These are phyloP conservation scores for Mucor circinelloides DNA, from an alignment of 371 early-diverging fungal genomes.

Conservation along the genomic window DNA sequence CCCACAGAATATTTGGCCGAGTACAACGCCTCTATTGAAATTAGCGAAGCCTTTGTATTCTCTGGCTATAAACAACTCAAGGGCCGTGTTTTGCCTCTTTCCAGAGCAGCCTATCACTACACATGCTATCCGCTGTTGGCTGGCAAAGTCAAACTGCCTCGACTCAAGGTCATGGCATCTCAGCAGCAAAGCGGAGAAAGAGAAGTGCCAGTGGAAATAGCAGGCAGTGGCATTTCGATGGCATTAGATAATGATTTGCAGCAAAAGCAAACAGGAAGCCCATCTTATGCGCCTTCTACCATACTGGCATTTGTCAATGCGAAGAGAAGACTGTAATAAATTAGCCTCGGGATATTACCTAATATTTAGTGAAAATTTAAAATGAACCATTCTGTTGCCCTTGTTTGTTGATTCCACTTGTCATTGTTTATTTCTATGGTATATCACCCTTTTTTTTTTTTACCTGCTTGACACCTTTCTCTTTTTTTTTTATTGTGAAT, in stretches of 20 bases:
- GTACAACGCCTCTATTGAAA: slow-evolving; percentile 60
- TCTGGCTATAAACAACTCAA: slow-evolving; percentile 67
- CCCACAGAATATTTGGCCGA: slow-evolving; percentile 60
- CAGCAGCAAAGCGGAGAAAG: slow-evolving; percentile 41
- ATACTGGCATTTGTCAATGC: slow-evolving; percentile 23
- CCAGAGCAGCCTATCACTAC: slow-evolving; percentile 34
- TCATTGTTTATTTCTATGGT: not conserved
- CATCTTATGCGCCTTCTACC: not conserved
- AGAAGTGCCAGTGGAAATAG: slow-evolving; percentile 38
- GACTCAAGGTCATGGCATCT: slow-evolving; percentile 49
- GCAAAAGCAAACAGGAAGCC: slow-evolving; percentile 3
- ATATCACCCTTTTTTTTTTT: not conserved
- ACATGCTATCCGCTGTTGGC: slow-evolving; percentile 53
- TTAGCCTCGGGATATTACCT: not conserved
- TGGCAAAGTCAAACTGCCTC: slow-evolving; percentile 57
- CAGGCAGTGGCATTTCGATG: slow-evolving; percentile 21
- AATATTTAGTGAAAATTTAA: not conserved
- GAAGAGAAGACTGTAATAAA: slow-evolving; percentile 11
- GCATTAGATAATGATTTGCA: slow-evolving; percentile 29
- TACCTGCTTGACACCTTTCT: not conserved
- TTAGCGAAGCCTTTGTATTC: slow-evolving; percentile 75
- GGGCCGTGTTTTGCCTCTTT: slow-evolving; percentile 61
- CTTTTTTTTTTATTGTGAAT: not conserved
- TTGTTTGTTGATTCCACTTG: not conserved
- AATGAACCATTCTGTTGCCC: not conserved